Percentiles rank a stretch among this genome's conserved stretches.
Conservation (phyloP, 441 rosid species). For the Euphorbia celastroides region DNA sequence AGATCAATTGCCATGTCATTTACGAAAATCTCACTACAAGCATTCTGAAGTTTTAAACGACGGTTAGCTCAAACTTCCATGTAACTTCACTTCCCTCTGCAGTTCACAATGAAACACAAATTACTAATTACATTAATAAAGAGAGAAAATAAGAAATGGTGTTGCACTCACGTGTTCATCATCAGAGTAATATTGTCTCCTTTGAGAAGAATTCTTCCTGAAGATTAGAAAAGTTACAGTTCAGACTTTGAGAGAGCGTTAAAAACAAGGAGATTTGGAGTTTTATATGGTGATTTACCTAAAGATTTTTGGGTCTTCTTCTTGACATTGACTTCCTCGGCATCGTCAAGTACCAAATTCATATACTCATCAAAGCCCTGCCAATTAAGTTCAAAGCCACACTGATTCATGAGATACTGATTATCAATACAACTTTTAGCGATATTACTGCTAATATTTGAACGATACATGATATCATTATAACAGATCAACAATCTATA, state of each 20-base stretch:
- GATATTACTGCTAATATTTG: not conserved
- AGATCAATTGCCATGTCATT: not conserved
- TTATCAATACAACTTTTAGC: not conserved
- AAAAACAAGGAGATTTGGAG: not conserved
- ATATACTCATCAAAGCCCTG: constrained; percentile 96
- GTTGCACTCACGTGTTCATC: constrained; percentile 70
- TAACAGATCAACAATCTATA: not conserved
- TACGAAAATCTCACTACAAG: not conserved
- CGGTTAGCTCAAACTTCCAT: not conserved
- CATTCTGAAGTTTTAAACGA: not conserved
- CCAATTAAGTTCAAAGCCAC: constrained; percentile 4
- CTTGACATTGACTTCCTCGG: constrained; percentile 85
- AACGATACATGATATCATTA: not conserved
- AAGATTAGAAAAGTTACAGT: not conserved
- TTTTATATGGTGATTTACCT: constrained; percentile 30
- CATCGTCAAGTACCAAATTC: constrained; percentile 88
- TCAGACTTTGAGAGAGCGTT: constrained; percentile 5
- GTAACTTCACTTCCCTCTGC: constrained; percentile 16
- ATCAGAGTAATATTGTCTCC: constrained; percentile 86
- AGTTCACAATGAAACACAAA: not conserved
- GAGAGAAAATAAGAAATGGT: not conserved
- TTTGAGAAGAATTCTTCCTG: constrained; percentile 85
- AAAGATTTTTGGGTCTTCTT: constrained; percentile 72
- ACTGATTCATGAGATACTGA: not conserved
- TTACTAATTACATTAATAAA: not conserved